Evolutionary conservation across 2,329 filamentous ascomycete genomes (phyloP).

Genomic region (Emmonsiellopsis sp.): DNA sequence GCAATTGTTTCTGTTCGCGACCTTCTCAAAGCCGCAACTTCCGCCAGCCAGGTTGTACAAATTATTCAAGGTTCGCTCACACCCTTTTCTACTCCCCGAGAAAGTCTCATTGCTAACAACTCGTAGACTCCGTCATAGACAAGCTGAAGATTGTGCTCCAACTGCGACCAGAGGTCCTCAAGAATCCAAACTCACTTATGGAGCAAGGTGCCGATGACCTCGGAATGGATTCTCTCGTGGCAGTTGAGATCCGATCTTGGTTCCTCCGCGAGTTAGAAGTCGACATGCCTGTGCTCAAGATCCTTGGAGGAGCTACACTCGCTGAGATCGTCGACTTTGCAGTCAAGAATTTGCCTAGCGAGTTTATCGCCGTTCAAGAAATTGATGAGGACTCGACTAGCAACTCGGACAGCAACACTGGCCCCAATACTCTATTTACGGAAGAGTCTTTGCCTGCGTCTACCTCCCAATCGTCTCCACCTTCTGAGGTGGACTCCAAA

Average conservation of each 20-base stretch:
- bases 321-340: not conserved
- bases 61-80: constrained; percentile 2
- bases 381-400: not conserved
- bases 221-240: constrained; percentile 28
- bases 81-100: not conserved
- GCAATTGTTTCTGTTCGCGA: not conserved
- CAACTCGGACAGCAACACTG: not conserved
- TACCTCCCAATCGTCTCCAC: not conserved
- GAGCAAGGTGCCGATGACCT: constrained; percentile 14
- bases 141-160: not conserved
- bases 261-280: constrained; percentile 35
- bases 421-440: not conserved
- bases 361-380: not conserved
- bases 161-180: not conserved
- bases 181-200: not conserved
- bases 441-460: not conserved
- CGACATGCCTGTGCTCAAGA: constrained; percentile 39
- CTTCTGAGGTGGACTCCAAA: constrained; percentile 1
- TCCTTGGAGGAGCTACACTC: constrained; percentile 21
- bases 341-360: not conserved
- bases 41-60: not conserved
- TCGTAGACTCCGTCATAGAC: not conserved
- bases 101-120: not conserved
- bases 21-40: not conserved
- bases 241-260: constrained; percentile 37